Percentiles rank a stretch among this genome's conserved stretches.
These are phyloP conservation scores for Xylaria cubensis DNA, from an alignment of 495 filamentous ascomycete genomes.

Conservation along the genomic window DNA sequence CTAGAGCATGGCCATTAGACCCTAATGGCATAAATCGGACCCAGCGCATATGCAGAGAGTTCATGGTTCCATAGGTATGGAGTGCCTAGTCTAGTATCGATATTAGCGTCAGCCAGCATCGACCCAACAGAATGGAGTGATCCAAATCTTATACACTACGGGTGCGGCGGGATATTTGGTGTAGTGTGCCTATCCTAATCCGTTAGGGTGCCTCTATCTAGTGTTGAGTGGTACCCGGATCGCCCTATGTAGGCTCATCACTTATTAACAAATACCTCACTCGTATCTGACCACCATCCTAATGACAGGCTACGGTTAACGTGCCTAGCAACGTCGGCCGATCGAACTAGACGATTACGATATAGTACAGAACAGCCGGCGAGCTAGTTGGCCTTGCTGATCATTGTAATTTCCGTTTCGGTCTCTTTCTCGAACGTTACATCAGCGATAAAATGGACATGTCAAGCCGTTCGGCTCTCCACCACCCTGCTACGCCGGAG, in stretches of 20 bases:
- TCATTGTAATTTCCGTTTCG: constrained; percentile 19
- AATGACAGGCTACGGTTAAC: neutral
- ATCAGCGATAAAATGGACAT: neutral
- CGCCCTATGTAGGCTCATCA: neutral
- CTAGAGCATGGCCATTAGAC: constrained; percentile 19
- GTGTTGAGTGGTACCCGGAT: constrained; percentile 9
- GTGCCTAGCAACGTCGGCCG: constrained; percentile 13
- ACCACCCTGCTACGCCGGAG: constrained; percentile 13
- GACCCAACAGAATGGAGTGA: constrained; percentile 44
- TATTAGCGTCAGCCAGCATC: constrained; percentile 33
- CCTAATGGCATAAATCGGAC: constrained; percentile 21
- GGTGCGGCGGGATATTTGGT: constrained; percentile 35
- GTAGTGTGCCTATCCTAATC: constrained; percentile 16
- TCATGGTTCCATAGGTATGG: constrained; percentile 10
- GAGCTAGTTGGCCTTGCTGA: constrained; percentile 3
- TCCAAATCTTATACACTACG: constrained; percentile 37
- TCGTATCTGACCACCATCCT: constrained; percentile 18
- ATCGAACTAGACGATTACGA: constrained; percentile 20
- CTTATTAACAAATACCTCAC: constrained; percentile 22
- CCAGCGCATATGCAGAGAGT: constrained; percentile 22
- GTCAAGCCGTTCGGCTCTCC: constrained; percentile 5
- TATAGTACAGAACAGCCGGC: constrained; percentile 3
- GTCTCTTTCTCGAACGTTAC: constrained; percentile 9
- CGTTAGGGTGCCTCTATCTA: constrained; percentile 17
- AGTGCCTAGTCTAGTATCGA: constrained; percentile 22